Base-by-base conservation (phyloP, 129 eudicot species). In the Flaveria ramosissima region DNA sequence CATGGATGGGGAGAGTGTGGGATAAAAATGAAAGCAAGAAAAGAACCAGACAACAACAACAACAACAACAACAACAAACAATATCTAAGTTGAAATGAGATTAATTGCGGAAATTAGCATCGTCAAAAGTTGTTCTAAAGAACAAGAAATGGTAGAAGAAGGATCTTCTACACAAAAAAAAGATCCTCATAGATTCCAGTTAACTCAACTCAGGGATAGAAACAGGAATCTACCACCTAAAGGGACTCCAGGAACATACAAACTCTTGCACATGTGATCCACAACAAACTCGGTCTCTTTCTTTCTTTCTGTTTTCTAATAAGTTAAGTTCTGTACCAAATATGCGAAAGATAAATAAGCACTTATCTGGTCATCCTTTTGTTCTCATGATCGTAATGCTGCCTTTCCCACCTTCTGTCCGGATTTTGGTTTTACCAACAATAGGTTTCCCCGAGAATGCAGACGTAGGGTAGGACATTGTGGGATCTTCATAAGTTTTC, bases 311-410 rank as follows among this genome's bases (percentile, higher is more conserved):
- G 41, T 17, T 45, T 68, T 59, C 16, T 68, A 50, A 42, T 26
- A 26, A 15, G 8, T 48, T 60, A 73, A 75, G 42, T 51, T 72
- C 75, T 82, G 75, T 74, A 75, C 73, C 14, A 78, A 76, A 62
- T 57, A 36, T 16, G n/a, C 43, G 51, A 53, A 6, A 71, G 65
- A 20, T 20, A 59, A 52, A 6, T 50, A 62, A 47, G 17, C 39
- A 64, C 78, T 66, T 66, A 60, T 80, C 73, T 60, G 61, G 47
- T 78, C 82, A 94, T 66, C 98, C 98, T 78, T 87, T 94, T 47
- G 98, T 94, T 82, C 98, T 94, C 97, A 94, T 89, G 63, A 94
- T 94, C 15, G 98, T 94, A 21, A 91, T 94, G 92, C 98, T 91
- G 57, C 98, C 98, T 85, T 89, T 86, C 39, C 98, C 98, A 4